Percentiles rank a stretch among this genome's conserved stretches.
Evolutionary conservation across 768 basidiomycete species (phyloP).

Genomic region (Aureoboletus auriporus): DNA sequence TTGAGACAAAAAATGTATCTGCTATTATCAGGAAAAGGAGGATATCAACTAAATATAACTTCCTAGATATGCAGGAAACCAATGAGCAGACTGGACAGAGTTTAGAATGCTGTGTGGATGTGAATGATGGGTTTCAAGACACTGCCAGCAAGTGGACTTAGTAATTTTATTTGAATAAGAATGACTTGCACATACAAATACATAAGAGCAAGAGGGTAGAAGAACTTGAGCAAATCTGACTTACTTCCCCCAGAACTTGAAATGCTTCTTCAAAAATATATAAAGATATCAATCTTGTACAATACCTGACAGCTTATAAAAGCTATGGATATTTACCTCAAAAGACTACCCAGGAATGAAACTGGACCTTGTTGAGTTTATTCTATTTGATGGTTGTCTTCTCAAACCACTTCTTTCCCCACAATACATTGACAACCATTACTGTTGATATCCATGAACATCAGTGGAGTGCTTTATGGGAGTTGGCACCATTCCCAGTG

Average conservation of each 20-base stretch:
- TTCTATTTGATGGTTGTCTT: constrained; percentile 85
- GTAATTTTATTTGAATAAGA: constrained; percentile 83
- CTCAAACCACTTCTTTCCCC: constrained; percentile 57
- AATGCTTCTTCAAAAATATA: constrained; percentile 75
- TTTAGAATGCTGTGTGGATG: constrained; percentile 80
- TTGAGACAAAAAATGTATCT: constrained; percentile 82
- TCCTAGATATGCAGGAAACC: constrained; percentile 85
- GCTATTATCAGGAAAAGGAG: constrained; percentile 77
- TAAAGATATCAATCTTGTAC: constrained; percentile 82
- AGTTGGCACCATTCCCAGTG: constrained; percentile 1
- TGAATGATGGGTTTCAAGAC: constrained; percentile 71
- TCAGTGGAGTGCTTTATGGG: constrained; percentile 60
- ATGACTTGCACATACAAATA: constrained; percentile 46
- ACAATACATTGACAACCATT: constrained; percentile 61
- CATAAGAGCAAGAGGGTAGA: not conserved
- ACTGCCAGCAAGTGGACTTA: constrained; percentile 62
- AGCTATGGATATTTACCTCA: not conserved
- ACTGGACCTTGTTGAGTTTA: constrained; percentile 82
- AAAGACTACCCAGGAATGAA: not conserved
- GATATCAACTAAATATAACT: constrained; percentile 80
- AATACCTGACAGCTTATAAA: constrained; percentile 61
- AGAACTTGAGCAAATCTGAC: constrained; percentile 27
- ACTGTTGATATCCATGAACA: constrained; percentile 90
- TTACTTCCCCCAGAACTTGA: constrained; percentile 78
- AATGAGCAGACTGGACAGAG: constrained; percentile 81